phyloP scores from a whole-genome alignment of 495 filamentous ascomycete species.

The Penicillium maclennaniae region DNA sequence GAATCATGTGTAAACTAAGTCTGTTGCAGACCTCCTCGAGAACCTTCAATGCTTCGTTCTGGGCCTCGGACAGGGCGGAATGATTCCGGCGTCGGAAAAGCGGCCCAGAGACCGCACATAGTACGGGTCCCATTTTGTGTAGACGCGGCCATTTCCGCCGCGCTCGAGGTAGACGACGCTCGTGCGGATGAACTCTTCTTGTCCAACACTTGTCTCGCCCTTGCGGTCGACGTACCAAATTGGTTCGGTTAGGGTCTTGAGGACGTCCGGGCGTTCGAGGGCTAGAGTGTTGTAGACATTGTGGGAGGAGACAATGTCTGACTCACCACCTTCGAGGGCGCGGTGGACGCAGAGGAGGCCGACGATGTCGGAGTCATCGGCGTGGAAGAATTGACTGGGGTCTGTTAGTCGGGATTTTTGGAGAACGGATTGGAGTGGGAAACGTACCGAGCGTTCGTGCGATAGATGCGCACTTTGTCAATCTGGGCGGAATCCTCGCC shows the following conservation, averaged over 20 bases:
- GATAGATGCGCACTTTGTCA: constrained; percentile 77
- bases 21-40: constrained; percentile 65
- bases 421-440: neutral
- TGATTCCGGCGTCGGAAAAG: constrained; percentile 61
- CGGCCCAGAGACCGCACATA: constrained; percentile 64
- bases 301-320: constrained; percentile 75
- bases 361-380: constrained; percentile 78
- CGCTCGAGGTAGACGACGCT: constrained; percentile 71
- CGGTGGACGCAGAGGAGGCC: constrained; percentile 79
- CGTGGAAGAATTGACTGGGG: constrained; percentile 64
- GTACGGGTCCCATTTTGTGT: constrained; percentile 74
- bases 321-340: constrained; percentile 79
- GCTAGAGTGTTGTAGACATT: constrained; percentile 79
- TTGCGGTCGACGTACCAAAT: constrained; percentile 96
- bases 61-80: constrained; percentile 63
- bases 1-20: constrained; percentile 68
- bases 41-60: constrained; percentile 58
- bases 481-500: constrained; percentile 73
- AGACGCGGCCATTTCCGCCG: constrained; percentile 48
- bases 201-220: constrained; percentile 69
- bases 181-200: constrained; percentile 72
- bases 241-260: constrained; percentile 66
- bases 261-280: constrained; percentile 70
- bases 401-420: no score
- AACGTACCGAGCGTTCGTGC: constrained; percentile 70